Evolutionary conservation across 805 yeast genomes (phyloP).

Genomic region (Candida nonsorbophila): DNA sequence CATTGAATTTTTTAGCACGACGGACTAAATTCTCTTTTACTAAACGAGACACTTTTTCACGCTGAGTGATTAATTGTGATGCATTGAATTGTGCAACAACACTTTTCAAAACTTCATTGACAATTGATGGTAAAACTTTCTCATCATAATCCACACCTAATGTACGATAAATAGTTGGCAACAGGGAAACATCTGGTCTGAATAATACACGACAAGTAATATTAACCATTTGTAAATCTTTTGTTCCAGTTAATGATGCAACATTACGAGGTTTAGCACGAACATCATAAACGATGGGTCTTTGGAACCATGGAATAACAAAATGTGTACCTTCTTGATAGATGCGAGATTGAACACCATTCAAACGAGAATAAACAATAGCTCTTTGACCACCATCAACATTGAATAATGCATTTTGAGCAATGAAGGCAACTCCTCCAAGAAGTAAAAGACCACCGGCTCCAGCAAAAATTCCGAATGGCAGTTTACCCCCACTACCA

Average conservation of each 20-base stretch:
- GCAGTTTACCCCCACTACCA: slow-evolving; percentile 16
- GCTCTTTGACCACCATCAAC: slow-evolving; percentile 99
- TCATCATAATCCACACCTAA: slow-evolving; percentile 94
- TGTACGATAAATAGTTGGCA: slow-evolving; percentile 86
- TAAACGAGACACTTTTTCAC: slow-evolving; percentile 89
- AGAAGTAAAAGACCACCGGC: slow-evolving; percentile 35
- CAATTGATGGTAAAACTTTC: slow-evolving; percentile 95
- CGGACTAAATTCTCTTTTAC: slow-evolving; percentile 87
- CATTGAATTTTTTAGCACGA: slow-evolving; percentile 87
- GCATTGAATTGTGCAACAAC: slow-evolving; percentile 99
- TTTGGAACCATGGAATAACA: slow-evolving; percentile 90
- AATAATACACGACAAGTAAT: slow-evolving; percentile 97
- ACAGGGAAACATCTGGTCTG: slow-evolving; percentile 72
- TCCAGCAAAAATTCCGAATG: slow-evolving; percentile 36
- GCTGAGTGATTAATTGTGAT: slow-evolving; percentile 96
- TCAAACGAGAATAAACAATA: slow-evolving; percentile 80
- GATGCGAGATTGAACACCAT: slow-evolving; percentile 79
- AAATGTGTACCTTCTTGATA: slow-evolving; percentile 94
- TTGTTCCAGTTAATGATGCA: slow-evolving; percentile 94
- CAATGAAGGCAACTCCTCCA: slow-evolving; percentile 36
- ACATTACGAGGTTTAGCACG: slow-evolving; percentile 97
- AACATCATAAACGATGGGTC: slow-evolving; percentile 88
- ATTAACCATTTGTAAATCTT: slow-evolving; percentile 98
- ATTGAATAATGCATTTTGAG: slow-evolving; percentile 41
- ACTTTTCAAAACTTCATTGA: slow-evolving; percentile 91